phyloP scores from a whole-genome alignment of 2,329 filamentous ascomycete genomes.

The Fusarium longipes region DNA sequence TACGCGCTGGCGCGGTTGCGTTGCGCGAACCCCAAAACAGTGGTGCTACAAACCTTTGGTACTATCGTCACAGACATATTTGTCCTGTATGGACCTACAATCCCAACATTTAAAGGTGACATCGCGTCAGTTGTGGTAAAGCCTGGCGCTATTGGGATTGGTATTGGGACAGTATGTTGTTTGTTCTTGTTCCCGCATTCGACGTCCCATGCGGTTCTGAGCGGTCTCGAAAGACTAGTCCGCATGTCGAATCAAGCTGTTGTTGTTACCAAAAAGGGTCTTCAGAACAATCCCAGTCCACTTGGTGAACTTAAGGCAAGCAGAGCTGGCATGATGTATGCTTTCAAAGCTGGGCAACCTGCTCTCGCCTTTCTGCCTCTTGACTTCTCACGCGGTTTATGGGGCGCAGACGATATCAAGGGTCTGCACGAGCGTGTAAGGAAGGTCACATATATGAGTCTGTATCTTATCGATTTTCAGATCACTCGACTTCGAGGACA shows the following conservation, averaged over 20 bases:
- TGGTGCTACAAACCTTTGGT: constrained; percentile 58
- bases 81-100: constrained; percentile 55
- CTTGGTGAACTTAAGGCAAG: constrained; percentile 48
- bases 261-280: constrained; percentile 44
- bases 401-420: constrained; percentile 58
- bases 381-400: constrained; percentile 59
- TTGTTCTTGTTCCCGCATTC: constrained; percentile 62
- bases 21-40: constrained; percentile 58
- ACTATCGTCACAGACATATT: constrained; percentile 61
- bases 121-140: constrained; percentile 54
- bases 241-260: constrained; percentile 50
- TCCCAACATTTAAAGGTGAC: constrained; percentile 40
- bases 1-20: constrained; percentile 58
- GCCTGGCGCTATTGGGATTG: constrained; percentile 59
- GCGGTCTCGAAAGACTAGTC: constrained; percentile 48
- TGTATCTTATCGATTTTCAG: constrained; percentile 58
- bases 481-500: constrained; percentile 47
- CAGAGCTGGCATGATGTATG: constrained; percentile 47
- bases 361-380: constrained; percentile 58
- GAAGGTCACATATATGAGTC: constrained; percentile 49
- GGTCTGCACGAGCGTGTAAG: constrained; percentile 52
- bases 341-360: constrained; percentile 54
- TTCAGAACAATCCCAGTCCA: constrained; percentile 36
- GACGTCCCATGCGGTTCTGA: constrained; percentile 58
- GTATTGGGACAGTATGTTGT: constrained; percentile 57